A percentile compares a stretch with the other conserved stretches of the same genome.
Evolutionary conservation across 202 grass and related monocot species (phyloP).

Genomic region (Schoenoplectus tabernaemontani): DNA sequence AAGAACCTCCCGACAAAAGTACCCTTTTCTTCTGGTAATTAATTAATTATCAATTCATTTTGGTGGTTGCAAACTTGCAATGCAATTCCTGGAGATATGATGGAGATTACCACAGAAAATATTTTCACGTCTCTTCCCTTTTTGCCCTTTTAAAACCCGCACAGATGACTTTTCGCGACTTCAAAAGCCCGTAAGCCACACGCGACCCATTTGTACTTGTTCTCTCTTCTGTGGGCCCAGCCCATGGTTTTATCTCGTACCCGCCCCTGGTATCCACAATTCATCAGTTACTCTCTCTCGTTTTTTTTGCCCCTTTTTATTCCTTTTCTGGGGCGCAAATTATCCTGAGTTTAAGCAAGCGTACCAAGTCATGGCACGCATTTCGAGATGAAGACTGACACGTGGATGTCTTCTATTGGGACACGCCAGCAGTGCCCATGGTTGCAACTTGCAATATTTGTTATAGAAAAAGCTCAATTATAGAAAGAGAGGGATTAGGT

Average conservation of each 20-base stretch:
- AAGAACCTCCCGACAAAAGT: not conserved
- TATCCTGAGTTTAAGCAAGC: not conserved
- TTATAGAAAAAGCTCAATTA: constrained; percentile 12
- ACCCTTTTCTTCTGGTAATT: not conserved
- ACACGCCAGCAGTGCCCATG: no score
- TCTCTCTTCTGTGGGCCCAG: not conserved
- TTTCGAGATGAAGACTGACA: not conserved
- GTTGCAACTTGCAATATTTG: not conserved
- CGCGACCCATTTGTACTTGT: not conserved
- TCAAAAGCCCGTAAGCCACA: not conserved
- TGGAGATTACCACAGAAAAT: constrained; percentile 11
- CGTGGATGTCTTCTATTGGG: no score
- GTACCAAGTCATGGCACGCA: not conserved
- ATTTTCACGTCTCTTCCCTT: not conserved
- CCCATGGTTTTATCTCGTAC: not conserved
- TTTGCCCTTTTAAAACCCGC: no score
- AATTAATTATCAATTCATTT: not conserved
- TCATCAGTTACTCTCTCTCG: not conserved
- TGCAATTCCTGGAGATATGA: constrained; percentile 2
- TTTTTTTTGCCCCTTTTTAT: not conserved
- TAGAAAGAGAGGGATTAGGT: not conserved
- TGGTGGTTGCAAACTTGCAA: constrained; percentile 4
- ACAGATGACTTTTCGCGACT: not conserved
- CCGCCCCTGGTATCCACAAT: not conserved
- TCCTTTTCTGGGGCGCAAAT: not conserved